Conservation (phyloP, 2,329 filamentous ascomycete species). For the Ophiobolus disseminans region DNA sequence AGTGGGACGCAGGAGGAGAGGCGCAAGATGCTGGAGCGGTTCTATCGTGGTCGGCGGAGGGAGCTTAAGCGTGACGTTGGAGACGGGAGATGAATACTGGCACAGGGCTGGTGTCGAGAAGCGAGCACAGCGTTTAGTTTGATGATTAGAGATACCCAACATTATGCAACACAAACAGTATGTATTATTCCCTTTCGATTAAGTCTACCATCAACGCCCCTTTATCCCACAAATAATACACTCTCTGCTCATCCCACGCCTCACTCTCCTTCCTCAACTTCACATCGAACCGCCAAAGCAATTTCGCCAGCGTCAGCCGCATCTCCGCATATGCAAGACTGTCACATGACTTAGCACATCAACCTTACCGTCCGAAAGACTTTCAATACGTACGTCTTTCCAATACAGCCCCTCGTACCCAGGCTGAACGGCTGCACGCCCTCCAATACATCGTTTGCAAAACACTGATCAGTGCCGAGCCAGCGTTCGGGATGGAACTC, state of each 20-base stretch:
- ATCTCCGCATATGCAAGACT: constrained; percentile 42
- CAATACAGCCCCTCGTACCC: too few species aligned
- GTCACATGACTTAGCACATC: constrained; percentile 36
- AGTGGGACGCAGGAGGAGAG: constrained; percentile 86
- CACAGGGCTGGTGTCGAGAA: too few species aligned
- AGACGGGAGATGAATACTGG: neutral
- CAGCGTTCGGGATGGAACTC: constrained; percentile 47
- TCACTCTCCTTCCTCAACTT: constrained; percentile 12
- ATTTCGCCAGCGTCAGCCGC: constrained; percentile 48
- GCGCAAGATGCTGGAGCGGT: constrained; percentile 77
- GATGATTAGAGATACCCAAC: neutral
- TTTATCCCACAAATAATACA: constrained; percentile 35
- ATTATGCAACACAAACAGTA: too few species aligned
- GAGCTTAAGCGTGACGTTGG: constrained; percentile 31
- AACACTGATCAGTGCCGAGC: constrained; percentile 16
- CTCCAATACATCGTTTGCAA: constrained; percentile 29
- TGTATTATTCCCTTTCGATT: too few species aligned
- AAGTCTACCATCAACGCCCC: too few species aligned
- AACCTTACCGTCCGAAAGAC: constrained; percentile 35
- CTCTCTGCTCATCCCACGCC: constrained; percentile 27
- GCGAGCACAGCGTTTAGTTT: too few species aligned
- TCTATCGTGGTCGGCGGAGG: constrained; percentile 74
- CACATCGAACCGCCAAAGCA: constrained; percentile 51
- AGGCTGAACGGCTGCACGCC: constrained; percentile 38
- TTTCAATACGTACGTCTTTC: too few species aligned